Evolutionary conservation across 2,329 filamentous ascomycete genomes (phyloP), one percentile per base, ranked within the genome.

Genomic region (Teratosphaeriaceae sp.): DNA sequence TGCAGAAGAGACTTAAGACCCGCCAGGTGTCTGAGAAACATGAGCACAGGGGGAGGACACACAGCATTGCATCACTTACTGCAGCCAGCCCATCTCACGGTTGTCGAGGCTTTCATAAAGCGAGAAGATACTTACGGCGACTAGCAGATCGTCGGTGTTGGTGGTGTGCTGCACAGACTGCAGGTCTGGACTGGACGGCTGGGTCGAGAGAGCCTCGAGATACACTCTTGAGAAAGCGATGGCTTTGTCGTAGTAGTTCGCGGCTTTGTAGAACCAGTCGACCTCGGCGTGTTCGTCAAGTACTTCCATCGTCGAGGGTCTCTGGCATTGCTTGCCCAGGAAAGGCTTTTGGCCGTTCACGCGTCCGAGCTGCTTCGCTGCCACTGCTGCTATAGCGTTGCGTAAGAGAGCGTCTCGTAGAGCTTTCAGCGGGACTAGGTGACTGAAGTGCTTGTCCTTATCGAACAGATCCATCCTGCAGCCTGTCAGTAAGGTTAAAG

Each of bases 21-120:
- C 46, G 74, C 79, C 11, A 84, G 63, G 62, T 84, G 80, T 6
- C 78, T 73, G 24, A 71, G 68, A 22, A 12, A 12, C 12, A 40
- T 52, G 24, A 50, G 45, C 22, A 34, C 16, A 11, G 13, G 18
- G n/a, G 15, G 19, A 9, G 15, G 18, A 3, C 15, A 18, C 37
- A n/a, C 18, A 13, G 11, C 22, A 13, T 5, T 30, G 12, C 7
- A 11, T 5, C 15, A 47, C 55, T 51, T 27, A 57, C 55, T 57
- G 55, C 29, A 57, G 39, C 79, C 79, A 84, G 13, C 78, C 78
- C 0, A 72, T 70, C 5, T 75, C 74, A 1, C 78, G 78, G 3
- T 77, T 76, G 57, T 82, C 78, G 16, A 84, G 65, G 36, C 81
- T 78, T 49, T 84, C 80, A 56, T 83, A 83, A 1, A 80, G 72